phyloP scores from a whole-genome alignment of 2,329 filamentous ascomycete species.

The Akanthomyces lecanii region DNA sequence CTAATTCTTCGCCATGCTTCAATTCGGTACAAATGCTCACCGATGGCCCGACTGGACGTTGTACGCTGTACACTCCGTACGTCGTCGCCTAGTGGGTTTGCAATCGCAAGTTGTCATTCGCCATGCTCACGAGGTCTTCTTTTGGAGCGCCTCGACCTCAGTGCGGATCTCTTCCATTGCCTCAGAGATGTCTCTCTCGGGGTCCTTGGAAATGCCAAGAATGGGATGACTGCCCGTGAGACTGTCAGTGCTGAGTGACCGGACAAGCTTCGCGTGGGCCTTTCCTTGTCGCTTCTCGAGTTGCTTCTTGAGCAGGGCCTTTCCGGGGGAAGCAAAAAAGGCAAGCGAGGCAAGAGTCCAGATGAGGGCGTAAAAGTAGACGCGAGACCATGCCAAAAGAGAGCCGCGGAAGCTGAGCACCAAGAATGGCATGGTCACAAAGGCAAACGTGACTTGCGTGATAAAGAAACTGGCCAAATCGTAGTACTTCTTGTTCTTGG shows the following conservation, averaged over 20 bases:
- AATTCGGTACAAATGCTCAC: not conserved
- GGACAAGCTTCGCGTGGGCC: conserved; percentile 42
- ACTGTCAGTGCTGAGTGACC: conserved; percentile 55
- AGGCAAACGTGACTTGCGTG: conserved; percentile 81
- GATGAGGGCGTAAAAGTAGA: conserved; percentile 83
- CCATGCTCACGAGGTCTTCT: conserved; percentile 9
- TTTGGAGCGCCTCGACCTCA: conserved; percentile 57
- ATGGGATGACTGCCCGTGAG: conserved; percentile 56
- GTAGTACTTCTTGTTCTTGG: conserved; percentile 76
- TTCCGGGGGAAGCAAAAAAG: conserved; percentile 79
- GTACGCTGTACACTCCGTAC: not conserved
- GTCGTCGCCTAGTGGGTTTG: not conserved
- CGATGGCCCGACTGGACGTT: not conserved
- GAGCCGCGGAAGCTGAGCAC: conserved; percentile 70
- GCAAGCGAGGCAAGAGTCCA: conserved; percentile 60
- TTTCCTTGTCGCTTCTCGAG: conserved; percentile 55
- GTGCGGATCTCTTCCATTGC: conserved; percentile 68
- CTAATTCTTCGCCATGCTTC: not conserved
- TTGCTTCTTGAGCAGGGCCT: conserved; percentile 51
- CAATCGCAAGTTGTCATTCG: not conserved
- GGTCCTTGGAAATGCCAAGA: conserved; percentile 75
- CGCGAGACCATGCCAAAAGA: conserved; percentile 71
- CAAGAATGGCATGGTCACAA: conserved; percentile 79
- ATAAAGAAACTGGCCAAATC: conserved; percentile 70
- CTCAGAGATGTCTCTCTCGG: conserved; percentile 69